Conservation (phyloP, 1,139 yeast species). For the Pichia sp. region DNA sequence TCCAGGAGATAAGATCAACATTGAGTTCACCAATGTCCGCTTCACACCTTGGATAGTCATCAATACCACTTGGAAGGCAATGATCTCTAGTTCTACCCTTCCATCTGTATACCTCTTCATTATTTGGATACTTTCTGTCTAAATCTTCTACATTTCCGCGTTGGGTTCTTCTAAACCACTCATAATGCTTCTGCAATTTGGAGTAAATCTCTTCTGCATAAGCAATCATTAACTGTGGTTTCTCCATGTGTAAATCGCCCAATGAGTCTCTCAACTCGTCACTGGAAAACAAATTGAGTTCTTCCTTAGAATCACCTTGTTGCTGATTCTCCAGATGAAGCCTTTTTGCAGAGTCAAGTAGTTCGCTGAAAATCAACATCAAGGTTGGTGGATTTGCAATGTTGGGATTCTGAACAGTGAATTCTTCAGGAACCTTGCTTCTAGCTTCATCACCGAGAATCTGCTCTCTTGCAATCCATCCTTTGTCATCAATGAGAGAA, state of each 20-base stretch:
- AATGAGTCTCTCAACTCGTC: constrained; percentile 23
- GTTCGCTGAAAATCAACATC: constrained; percentile 67
- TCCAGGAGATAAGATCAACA: constrained; percentile 88
- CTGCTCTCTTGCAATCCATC: constrained; percentile 97
- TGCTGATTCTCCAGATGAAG: too few species aligned
- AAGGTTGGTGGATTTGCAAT: constrained; percentile 96
- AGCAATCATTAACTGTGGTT: constrained; percentile 54
- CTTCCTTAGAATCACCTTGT: background rate
- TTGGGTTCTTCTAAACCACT: constrained; percentile 83
- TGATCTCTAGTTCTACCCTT: constrained; percentile 82
- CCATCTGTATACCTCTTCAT: constrained; percentile 71
- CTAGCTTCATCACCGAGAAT: constrained; percentile 90
- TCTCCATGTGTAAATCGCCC: constrained; percentile 47
- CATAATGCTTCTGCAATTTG: constrained; percentile 65
- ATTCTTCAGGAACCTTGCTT: constrained; percentile 80
- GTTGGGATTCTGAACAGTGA: constrained; percentile 79
- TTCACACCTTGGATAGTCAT: constrained; percentile 89
- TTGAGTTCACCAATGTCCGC: constrained; percentile 88
- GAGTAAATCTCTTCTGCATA: constrained; percentile 72
- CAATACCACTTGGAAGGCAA: constrained; percentile 89
- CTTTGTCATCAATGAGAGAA: constrained; percentile 73
- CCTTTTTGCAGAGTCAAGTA: constrained; percentile 52
- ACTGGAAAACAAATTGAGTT: constrained; percentile 9
- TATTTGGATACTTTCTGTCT: constrained; percentile 48
- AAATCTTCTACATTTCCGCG: constrained; percentile 68